Percentiles rank a stretch among this genome's conserved stretches.
phyloP scores from a whole-genome alignment of 164 flowering plant species.

The Stephania japonica region DNA sequence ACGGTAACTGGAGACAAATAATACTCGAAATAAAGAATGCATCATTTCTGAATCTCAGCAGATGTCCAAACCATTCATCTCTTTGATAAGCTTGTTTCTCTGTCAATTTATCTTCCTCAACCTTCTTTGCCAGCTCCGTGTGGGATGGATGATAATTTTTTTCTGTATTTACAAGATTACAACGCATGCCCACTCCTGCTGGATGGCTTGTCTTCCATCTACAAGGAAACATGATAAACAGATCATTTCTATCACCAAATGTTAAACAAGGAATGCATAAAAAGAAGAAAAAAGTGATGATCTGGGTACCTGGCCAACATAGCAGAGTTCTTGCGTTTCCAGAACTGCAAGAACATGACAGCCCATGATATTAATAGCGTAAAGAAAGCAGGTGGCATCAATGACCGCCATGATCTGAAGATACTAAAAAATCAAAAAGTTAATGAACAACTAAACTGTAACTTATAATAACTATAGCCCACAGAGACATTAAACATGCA shows the following conservation, averaged over 20 bases:
- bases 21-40: constrained; percentile 67
- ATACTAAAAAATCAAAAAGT: constrained; percentile 3
- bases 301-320: constrained; percentile 64
- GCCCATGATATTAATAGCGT: constrained; percentile 69
- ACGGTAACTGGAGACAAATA: constrained; percentile 90
- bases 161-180: constrained; percentile 34
- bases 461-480: not conserved
- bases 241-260: not conserved
- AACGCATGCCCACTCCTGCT: constrained; percentile 34
- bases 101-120: constrained; percentile 34
- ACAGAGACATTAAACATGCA: not conserved
- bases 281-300: not conserved
- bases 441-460: not conserved
- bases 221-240: constrained; percentile 8
- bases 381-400: constrained; percentile 72
- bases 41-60: constrained; percentile 82
- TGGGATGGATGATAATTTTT: constrained; percentile 33
- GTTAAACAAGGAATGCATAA: not conserved
- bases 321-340: constrained; percentile 93
- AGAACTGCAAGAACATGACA: constrained; percentile 80
- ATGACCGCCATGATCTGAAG: constrained; percentile 59
- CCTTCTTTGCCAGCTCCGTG: constrained; percentile 35
- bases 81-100: constrained; percentile 63
- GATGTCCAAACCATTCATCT: constrained; percentile 72
- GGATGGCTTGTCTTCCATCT: constrained; percentile 68